A percentile compares a stretch with the other conserved stretches of the same genome.
Conservation (phyloP, 2,329 filamentous ascomycete genomes). For the Fusarium sambucinum region DNA sequence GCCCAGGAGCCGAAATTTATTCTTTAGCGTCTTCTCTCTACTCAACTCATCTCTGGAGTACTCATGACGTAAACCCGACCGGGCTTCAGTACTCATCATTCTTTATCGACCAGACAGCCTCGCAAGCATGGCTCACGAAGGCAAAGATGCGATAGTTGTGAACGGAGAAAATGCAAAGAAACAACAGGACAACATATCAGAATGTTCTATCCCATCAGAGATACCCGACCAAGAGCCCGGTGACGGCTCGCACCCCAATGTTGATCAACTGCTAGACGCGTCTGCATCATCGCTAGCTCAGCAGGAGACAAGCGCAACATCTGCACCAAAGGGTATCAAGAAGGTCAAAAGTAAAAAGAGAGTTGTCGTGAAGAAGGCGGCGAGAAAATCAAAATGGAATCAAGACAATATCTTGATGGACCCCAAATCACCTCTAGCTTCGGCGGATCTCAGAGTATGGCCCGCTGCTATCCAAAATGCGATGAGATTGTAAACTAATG, state of each 20-base stretch:
- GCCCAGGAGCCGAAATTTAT: too few relatives aligned
- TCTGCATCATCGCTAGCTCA: slow-evolving; percentile 24
- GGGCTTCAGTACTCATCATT: too few relatives aligned
- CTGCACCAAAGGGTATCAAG: neutral
- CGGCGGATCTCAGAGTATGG: slow-evolving; percentile 54
- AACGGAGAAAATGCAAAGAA: neutral
- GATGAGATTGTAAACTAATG: slow-evolving; percentile 1
- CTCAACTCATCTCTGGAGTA: too few relatives aligned
- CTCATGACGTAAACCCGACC: neutral
- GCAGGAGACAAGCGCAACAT: slow-evolving; percentile 9
- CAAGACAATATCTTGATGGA: slow-evolving; percentile 53
- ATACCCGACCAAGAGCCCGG: slow-evolving; percentile 7
- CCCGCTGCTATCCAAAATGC: neutral
- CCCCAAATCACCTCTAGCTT: slow-evolving; percentile 55
- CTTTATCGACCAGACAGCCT: neutral
- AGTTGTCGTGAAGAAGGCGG: slow-evolving; percentile 39
- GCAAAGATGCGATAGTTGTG: slow-evolving; percentile 5
- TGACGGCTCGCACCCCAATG: slow-evolving; percentile 4
- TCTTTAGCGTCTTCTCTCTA: neutral
- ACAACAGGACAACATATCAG: neutral
- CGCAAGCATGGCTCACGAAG: slow-evolving; percentile 16
- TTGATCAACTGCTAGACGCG: slow-evolving; percentile 15
- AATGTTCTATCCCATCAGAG: slow-evolving; percentile 38
- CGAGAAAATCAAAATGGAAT: slow-evolving; percentile 54
- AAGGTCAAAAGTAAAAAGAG: slow-evolving; percentile 43